Evolutionary conservation across 2,329 filamentous ascomycete genomes (phyloP).

Genomic region (Sclerotinia minor): DNA sequence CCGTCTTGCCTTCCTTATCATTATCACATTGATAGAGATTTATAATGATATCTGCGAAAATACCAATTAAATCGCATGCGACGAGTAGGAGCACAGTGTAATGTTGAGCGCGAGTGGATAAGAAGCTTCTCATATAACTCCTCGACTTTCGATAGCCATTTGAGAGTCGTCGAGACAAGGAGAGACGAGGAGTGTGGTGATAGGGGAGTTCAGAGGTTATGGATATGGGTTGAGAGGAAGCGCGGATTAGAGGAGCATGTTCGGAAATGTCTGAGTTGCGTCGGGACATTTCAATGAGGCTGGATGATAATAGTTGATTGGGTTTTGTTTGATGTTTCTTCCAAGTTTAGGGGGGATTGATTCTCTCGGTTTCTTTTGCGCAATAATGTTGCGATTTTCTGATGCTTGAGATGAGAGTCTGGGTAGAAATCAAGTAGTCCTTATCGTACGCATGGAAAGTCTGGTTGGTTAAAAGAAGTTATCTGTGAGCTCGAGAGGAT

Average conservation of each 20-base stretch:
- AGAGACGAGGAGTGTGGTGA: constrained; percentile 20
- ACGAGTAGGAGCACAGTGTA: constrained; percentile 52
- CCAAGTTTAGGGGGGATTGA: background rate
- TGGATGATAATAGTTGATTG: background rate
- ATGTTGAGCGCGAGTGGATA: constrained; percentile 51
- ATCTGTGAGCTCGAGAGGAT: background rate
- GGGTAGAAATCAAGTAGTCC: background rate
- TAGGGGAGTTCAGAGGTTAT: constrained; percentile 19
- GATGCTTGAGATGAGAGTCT: background rate
- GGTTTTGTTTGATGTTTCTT: background rate
- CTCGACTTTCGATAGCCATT: constrained; percentile 19
- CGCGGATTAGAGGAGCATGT: constrained; percentile 21
- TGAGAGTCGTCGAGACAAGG: background rate
- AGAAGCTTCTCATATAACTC: constrained; percentile 28
- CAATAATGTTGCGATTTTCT: background rate
- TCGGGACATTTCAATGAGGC: constrained; percentile 13
- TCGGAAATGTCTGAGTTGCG: constrained; percentile 15
- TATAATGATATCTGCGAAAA: constrained; percentile 54
- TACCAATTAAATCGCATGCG: constrained; percentile 51
- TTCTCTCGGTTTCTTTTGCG: background rate
- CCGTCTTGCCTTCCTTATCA: constrained; percentile 23
- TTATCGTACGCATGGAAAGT: background rate
- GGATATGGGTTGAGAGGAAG: constrained; percentile 18
- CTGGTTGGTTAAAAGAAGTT: background rate
- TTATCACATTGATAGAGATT: constrained; percentile 51